Base-by-base conservation (phyloP, 139 green algal genomes). In the Chlamydomonas urium region DNA sequence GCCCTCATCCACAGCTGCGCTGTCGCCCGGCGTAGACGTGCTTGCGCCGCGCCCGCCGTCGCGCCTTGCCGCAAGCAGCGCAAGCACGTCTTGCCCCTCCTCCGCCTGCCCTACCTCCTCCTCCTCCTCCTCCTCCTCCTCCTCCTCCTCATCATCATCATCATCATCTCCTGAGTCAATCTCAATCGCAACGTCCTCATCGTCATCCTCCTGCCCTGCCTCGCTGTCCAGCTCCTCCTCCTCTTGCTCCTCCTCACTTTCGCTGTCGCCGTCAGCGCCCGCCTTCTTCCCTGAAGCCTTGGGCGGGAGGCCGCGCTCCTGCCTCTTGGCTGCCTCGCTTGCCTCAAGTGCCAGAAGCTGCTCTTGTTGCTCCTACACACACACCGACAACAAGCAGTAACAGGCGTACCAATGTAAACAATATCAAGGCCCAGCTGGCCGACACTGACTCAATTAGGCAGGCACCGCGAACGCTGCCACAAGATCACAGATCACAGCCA, bases 1-100 rank as follows among this genome's bases (percentile, higher is more conserved):
- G 10, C 69, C 85, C 5, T 80, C 79, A 33, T 87, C 81, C 35
- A 90, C 77, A 2, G 71, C 76, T 14, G 75, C 38, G 1, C 84
- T 80, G 2, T 85, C 91, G n/a, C 86, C 88, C 2, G 78, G 85
- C 26, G 76, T 69, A 24, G 29, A 38, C 56, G 10, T 67, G 78
- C 10, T 79, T 75, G 36, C 38, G 21, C 8, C 63, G 26, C 37
- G 4, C 10, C 42, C 31, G 42, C 45, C 33, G 8, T 8, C 6
- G 38, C 45, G 45, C 38, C 45, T 17, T 67, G 36, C 37, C 24
- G 2, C 65, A 65, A 75, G 56, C 47, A 66, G 3, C 66, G 50
- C 72, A 2, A 66, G 69, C 70, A 65, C 58, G 37, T 53, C 70
- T 2, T 45, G 38, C 4, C 48, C 32, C 42, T 73, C 69, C 57